Base-by-base conservation (phyloP, 164 flowering plant species). In the Umbilicus rupestris region DNA sequence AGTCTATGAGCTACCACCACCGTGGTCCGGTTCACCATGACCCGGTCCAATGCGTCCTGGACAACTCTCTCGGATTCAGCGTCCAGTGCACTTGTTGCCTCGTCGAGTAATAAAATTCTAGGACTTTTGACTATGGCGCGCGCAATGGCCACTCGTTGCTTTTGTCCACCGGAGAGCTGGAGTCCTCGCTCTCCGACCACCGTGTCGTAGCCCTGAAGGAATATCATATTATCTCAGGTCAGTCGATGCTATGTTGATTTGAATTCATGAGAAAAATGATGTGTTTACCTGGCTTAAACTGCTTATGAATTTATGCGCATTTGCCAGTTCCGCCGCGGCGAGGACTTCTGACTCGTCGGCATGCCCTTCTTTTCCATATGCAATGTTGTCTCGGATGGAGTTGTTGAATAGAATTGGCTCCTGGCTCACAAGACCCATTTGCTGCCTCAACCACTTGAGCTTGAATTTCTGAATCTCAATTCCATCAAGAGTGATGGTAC, bases 371-470 rank as follows among this genome's bases (percentile, higher is more conserved):
- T 72, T 77, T 30, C 80, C 80, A 44, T 77, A 77, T 12, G 78
- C 73, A 69, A 77, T 77, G 75, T 77, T 77, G 26, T 73, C 77
- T 50, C 80, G 75, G 39, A 77, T 77, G 2, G 78, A 74, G 69
- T 67, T 74, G 50, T 71, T 77, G 63, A 77, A 77, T 66, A 77
- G 59, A 19, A 74, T 67, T 1, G 78, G 78, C 62, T 77, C 78
- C 66, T 77, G 80, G 68, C 77, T 69, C 10, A 74, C 80, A 8
- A 77, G 69, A 58, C 80, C 80, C 68, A 65, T 65, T 17, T 65
- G 68, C 37, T 65, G 68, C 68, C 57, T 65, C 68, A 65, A n/a
- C 57, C 71, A 76, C 62, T 64, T 73, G 47, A 76, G 57, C 45
- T 76, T 72, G 3, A 77, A 42, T 66, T 69, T 74, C 14, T 70